phyloP scores from a whole-genome alignment of 2,329 filamentous ascomycete genomes.

The Phialophora tarda region DNA sequence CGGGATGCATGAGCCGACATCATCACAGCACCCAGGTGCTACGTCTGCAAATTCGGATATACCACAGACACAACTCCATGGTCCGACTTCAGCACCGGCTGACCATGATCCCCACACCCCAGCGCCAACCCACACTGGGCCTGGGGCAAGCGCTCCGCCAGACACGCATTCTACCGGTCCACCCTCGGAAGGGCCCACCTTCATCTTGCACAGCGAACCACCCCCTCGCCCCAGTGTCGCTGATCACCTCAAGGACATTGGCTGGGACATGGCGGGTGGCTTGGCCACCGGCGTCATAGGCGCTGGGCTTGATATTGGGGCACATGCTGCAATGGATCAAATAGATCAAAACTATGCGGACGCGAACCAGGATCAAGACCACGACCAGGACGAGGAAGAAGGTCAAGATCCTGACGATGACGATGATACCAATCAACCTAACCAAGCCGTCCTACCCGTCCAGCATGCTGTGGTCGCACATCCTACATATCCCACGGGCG shows the following conservation, averaged over 20 bases:
- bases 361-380: not conserved
- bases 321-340: not conserved
- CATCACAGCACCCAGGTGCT: not conserved
- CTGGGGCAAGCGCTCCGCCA: not conserved
- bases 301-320: not conserved
- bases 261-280: not conserved
- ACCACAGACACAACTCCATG: not conserved
- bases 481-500: not conserved
- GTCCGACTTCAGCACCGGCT: not conserved
- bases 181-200: not conserved
- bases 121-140: not conserved
- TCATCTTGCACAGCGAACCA: not conserved
- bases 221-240: not conserved
- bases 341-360: not conserved
- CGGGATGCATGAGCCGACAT: not conserved
- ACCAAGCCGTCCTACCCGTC: not conserved
- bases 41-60: not conserved
- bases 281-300: not conserved
- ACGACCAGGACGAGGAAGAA: not conserved
- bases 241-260: not conserved
- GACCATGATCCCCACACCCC: not conserved
- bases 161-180: not conserved
- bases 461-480: not conserved
- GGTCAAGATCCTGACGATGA: not conserved
- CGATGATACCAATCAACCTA: not conserved